Percentiles rank a stretch among this genome's conserved stretches.
Evolutionary conservation across 164 flowering plant species (phyloP).

Genomic region (Nelumbo lutea): DNA sequence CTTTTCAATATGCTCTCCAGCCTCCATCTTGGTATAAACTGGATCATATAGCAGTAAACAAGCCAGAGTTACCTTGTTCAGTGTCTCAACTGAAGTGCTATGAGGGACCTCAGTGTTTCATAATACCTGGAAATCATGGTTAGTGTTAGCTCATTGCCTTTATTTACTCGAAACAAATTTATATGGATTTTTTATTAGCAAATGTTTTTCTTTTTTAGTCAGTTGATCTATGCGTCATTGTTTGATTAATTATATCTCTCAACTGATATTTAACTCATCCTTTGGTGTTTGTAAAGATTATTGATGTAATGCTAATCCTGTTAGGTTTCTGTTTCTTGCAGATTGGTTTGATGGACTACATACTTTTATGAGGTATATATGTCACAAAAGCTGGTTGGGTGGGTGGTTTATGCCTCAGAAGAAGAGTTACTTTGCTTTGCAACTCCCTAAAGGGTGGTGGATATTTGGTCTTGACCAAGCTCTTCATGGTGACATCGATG

Average conservation of each 20-base stretch:
- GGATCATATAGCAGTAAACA: constrained; percentile 78
- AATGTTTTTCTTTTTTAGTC: no score
- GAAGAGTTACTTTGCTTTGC: constrained; percentile 97
- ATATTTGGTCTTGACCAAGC: constrained; percentile 96
- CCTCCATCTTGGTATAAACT: constrained; percentile 88
- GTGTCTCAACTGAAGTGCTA: constrained; percentile 61
- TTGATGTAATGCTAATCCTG: neutral
- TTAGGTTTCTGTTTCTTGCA: constrained; percentile 23
- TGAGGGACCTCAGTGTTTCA: constrained; percentile 91
- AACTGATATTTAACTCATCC: neutral
- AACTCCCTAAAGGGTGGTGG: constrained; percentile 98
- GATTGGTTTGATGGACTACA: constrained; percentile 99
- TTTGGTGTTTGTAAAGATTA: neutral
- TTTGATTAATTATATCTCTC: neutral
- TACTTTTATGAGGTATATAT: constrained; percentile 92
- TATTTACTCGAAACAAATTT: neutral
- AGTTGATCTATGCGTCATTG: neutral
- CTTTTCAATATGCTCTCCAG: constrained; percentile 97
- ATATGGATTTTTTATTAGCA: no score
- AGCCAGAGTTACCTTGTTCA: constrained; percentile 87
- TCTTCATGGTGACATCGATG: constrained; percentile 96
- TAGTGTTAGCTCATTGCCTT: constrained; percentile 20
- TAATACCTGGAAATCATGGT: constrained; percentile 99
- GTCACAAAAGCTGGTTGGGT: constrained; percentile 98
- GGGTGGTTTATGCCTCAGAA: constrained; percentile 99